Evolutionary conservation across 2,329 filamentous ascomycete species (phyloP), one percentile per base, ranked within the genome.

Genomic region (Aspergillus pseudoglaucus): DNA sequence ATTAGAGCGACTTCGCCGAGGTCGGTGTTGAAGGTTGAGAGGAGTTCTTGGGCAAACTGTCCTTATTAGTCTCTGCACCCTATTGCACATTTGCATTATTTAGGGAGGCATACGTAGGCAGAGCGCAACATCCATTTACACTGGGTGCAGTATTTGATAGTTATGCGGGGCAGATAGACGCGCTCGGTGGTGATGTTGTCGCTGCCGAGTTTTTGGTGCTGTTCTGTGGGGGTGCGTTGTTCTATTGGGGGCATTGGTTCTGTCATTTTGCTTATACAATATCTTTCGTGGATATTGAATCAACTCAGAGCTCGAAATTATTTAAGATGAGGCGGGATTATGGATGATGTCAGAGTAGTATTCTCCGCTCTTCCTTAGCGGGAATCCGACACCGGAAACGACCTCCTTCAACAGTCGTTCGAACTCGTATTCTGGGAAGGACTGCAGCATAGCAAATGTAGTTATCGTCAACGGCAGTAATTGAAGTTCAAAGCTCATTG

Each of bases 71-170:
- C 35, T 33, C 46, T 30, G 8, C 25, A 47, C 41, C 20, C 4
- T 18, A n/a, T 23, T 33, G 14, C 15, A 43, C 38, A 38, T 33
- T 37, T n/a, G n/a, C 25, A 10, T 22, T 35, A 47, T 44, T 37
- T 5, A 15, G 46, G 44, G 37, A n/a, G 41, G 23, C 79, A 58
- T 79, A 91, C 88, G 69, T 93, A 95, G 57, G 88, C 87, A 32
- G 89, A 88, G 51, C 89, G 75, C 9, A 94, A 73, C 80, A 93
- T 88, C 89, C 90, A 95, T 72, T 88, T 87, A 70, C 90, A 96
- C 71, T 95, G 89, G 0, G 88, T 95, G 73, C 90, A 96, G 72
- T 88, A 96, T 57, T 85, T 82, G 61, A 96, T 95, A n/a, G 84
- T 84, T 46, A 96, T 78, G 41, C 89, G 82, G 3, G 90, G 90